Conservation (phyloP, 2,329 filamentous ascomycete genomes). For the Beauveria sp. region DNA sequence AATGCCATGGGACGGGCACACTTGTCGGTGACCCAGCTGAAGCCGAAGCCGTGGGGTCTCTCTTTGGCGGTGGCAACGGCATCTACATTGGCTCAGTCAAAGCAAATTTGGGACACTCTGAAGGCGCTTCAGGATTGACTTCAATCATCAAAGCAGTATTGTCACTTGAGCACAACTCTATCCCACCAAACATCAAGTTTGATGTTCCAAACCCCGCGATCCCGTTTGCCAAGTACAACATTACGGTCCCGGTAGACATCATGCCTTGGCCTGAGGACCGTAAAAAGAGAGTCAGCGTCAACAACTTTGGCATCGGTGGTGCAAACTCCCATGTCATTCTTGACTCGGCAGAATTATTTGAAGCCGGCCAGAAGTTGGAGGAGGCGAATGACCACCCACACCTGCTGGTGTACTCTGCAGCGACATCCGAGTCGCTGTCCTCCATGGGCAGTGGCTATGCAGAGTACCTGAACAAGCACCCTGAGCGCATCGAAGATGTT, state of each 20-base stretch:
- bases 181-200: conserved; percentile 15
- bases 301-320: conserved; percentile 17
- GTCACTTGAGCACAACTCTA: conserved; percentile 10
- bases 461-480: neutral
- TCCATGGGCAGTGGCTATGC: neutral
- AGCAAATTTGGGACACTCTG: conserved; percentile 31
- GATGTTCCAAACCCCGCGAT: conserved; percentile 14
- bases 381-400: neutral
- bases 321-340: conserved; percentile 16
- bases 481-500: neutral
- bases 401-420: neutral
- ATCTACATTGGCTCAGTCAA: conserved; percentile 27
- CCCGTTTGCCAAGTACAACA: conserved; percentile 9
- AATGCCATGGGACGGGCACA: conserved; percentile 41
- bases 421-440: neutral
- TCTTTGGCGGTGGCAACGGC: conserved; percentile 21
- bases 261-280: neutral
- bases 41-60: conserved; percentile 24
- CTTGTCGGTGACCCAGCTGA: conserved; percentile 35
- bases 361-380: neutral
- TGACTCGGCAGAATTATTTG: conserved; percentile 11
- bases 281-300: conserved; percentile 13
- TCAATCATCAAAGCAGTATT: conserved; percentile 25
- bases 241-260: neutral
- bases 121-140: conserved; percentile 26